Percentiles rank a stretch among this genome's conserved stretches.
These are phyloP conservation scores for Choiromyces venosus DNA, from an alignment of 495 filamentous ascomycete genomes.

Conservation along the genomic window DNA sequence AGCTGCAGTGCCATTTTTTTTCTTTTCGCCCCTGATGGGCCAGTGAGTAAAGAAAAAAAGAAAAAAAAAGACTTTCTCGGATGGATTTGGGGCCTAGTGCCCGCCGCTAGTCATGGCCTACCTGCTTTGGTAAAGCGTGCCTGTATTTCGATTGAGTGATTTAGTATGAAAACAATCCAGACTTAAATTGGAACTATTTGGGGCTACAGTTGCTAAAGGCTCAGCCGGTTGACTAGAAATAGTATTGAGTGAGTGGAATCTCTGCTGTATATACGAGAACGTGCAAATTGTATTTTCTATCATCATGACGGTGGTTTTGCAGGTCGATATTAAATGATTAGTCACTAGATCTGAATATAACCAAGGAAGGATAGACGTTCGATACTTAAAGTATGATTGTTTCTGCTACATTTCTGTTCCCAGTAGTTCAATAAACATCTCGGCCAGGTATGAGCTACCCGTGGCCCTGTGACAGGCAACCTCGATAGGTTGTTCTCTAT, in stretches of 20 bases:
- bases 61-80: background rate
- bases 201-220: background rate
- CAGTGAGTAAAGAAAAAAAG: too few relatives aligned
- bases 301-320: background rate
- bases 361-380: background rate
- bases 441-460: background rate
- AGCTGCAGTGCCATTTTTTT: background rate
- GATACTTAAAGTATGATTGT: background rate
- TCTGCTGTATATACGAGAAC: background rate
- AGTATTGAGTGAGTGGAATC: background rate
- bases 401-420: background rate
- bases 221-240: background rate
- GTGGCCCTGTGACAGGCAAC: background rate
- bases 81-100: background rate
- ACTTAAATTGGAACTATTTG: background rate
- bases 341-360: background rate
- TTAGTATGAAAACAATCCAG: background rate
- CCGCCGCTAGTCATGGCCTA: background rate
- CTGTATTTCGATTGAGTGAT: background rate
- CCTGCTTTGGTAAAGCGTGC: background rate
- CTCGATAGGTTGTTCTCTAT: background rate
- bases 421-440: background rate
- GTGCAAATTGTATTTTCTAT: background rate
- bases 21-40: background rate
- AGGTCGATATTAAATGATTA: background rate